Conservation (phyloP, 176 grass and related monocot species). For the Poa pratensis region DNA sequence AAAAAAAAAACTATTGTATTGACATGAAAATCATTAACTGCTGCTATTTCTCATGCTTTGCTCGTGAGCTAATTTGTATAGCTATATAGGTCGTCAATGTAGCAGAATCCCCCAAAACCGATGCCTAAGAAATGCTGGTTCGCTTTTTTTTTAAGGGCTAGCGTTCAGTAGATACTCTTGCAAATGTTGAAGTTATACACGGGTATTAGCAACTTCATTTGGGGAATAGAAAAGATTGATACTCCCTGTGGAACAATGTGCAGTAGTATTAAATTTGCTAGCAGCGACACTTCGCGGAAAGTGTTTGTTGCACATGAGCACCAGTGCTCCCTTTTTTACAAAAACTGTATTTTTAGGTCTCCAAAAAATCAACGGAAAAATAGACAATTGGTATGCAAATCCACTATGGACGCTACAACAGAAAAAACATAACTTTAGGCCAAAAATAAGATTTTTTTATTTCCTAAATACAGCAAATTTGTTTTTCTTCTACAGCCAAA, state of each 20-base stretch:
- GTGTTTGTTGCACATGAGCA: too few relatives aligned
- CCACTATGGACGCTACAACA: too few relatives aligned
- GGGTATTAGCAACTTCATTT: neutral
- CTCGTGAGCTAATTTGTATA: neutral
- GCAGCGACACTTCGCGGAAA: neutral
- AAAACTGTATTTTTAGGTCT: too few relatives aligned
- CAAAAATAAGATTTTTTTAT: too few relatives aligned
- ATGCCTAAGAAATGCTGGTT: neutral
- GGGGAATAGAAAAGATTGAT: neutral
- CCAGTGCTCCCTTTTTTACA: too few relatives aligned
- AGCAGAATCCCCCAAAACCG: neutral
- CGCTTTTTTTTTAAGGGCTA: neutral
- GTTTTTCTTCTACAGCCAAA: too few relatives aligned
- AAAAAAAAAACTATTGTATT: neutral
- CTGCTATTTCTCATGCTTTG: neutral
- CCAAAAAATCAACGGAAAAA: too few relatives aligned
- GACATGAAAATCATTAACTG: neutral
- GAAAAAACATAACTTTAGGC: too few relatives aligned
- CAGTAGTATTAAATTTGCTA: neutral
- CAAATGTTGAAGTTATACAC: neutral
- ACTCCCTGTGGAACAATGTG: neutral
- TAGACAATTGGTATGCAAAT: too few relatives aligned
- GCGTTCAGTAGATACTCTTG: neutral
- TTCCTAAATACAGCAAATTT: too few relatives aligned
- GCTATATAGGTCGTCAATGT: neutral